Percentiles rank a stretch among this genome's conserved stretches.
Evolutionary conservation across 331 rosid genomes (phyloP).

Genomic region (Telfairia occidentalis): DNA sequence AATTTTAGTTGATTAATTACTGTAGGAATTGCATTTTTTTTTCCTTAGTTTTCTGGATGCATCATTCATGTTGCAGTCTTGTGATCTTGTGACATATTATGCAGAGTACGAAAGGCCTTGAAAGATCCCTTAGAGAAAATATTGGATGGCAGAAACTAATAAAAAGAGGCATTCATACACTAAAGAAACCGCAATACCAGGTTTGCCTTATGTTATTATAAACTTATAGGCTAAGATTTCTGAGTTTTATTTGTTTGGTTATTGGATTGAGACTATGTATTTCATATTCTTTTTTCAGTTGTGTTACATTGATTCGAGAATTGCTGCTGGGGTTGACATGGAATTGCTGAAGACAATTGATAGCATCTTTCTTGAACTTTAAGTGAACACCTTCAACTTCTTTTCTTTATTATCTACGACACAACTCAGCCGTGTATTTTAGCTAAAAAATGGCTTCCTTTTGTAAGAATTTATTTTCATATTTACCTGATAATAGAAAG

Average conservation of each 20-base stretch:
- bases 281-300: slow-evolving; percentile 36
- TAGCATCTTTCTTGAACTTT: slow-evolving; percentile 52
- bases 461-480: not conserved
- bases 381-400: slow-evolving; percentile 16
- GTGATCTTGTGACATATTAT: slow-evolving; percentile 14
- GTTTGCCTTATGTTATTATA: slow-evolving; percentile 20
- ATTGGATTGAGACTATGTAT: slow-evolving; percentile 9
- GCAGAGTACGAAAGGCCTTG: slow-evolving; percentile 53
- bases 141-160: slow-evolving; percentile 58
- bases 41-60: not conserved
- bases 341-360: slow-evolving; percentile 53
- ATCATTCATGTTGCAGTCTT: not conserved
- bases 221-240: not conserved
- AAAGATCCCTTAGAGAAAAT: slow-evolving; percentile 41
- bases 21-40: not conserved
- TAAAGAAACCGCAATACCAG: slow-evolving; percentile 69
- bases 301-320: slow-evolving; percentile 67
- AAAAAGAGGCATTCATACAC: slow-evolving; percentile 59
- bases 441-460: not conserved
- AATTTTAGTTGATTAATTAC: not conserved
- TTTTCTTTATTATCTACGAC: not conserved
- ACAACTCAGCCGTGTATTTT: not conserved
- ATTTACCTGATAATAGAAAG: not conserved
- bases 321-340: slow-evolving; percentile 44
- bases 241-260: too few species aligned